phyloP scores from a whole-genome alignment of 257 asterid genomes.

The Nicotiana tabacum region DNA sequence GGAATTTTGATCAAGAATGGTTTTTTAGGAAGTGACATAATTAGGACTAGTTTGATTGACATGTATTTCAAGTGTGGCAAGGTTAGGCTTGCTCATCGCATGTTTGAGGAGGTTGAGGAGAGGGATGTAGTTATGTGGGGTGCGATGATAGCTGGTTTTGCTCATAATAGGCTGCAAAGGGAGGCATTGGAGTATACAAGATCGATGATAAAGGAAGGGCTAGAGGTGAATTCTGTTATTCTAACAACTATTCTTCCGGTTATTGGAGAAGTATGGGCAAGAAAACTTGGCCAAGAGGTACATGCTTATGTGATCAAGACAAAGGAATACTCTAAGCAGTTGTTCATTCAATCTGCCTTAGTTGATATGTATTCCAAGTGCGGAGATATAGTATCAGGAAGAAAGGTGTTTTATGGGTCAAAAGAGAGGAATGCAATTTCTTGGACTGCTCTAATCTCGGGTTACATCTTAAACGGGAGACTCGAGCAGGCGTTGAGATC shows the following conservation, averaged over 20 bases:
- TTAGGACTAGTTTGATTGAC: constrained; percentile 78
- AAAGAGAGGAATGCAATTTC: constrained; percentile 63
- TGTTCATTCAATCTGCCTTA: constrained; percentile 66
- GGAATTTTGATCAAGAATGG: constrained; percentile 81
- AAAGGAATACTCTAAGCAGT: constrained; percentile 57
- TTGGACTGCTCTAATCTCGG: constrained; percentile 89
- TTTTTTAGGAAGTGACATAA: constrained; percentile 37
- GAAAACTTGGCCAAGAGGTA: constrained; percentile 63
- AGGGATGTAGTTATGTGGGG: constrained; percentile 92
- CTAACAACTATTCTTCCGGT: constrained; percentile 65
- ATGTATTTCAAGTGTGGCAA: constrained; percentile 94
- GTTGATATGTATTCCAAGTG: constrained; percentile 93
- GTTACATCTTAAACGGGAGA: constrained; percentile 66
- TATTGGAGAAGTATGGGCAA: constrained; percentile 55
- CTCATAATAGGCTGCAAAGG: constrained; percentile 67
- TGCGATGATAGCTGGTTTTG: constrained; percentile 81
- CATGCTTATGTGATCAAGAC: constrained; percentile 82
- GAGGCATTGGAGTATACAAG: constrained; percentile 73
- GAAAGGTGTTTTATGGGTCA: constrained; percentile 74
- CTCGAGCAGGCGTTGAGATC: constrained; percentile 81
- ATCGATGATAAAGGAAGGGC: constrained; percentile 56
- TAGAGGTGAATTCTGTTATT: constrained; percentile 63
- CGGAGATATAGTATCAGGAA: constrained; percentile 70
- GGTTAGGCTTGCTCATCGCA: constrained; percentile 49
- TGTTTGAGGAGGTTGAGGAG: constrained; percentile 63